phyloP scores from a whole-genome alignment of 78 protist species.

The Guillardia theta region DNA sequence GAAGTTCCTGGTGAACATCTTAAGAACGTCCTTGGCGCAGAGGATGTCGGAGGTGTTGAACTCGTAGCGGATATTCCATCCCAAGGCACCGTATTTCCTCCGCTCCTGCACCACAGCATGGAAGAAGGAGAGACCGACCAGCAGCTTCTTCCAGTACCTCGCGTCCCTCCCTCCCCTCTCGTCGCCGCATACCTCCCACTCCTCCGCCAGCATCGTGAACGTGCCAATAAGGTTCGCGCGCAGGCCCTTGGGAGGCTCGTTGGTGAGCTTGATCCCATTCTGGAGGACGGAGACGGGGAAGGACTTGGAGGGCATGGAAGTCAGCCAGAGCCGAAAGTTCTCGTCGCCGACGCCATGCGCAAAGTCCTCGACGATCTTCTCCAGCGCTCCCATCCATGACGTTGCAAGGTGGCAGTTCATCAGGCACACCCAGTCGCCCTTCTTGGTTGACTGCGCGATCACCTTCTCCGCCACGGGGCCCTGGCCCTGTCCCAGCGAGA shows the following conservation, averaged over 20 bases:
- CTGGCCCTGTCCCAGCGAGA: conserved; percentile 89
- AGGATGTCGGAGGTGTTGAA: conserved; percentile 35
- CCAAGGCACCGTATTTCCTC: conserved; percentile 65
- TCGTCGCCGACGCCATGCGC: background rate
- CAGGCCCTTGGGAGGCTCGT: conserved; percentile 86
- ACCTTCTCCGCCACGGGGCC: conserved; percentile 59
- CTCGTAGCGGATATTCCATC: conserved; percentile 64
- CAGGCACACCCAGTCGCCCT: conserved; percentile 75
- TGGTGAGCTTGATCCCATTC: conserved; percentile 74
- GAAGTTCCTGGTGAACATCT: background rate
- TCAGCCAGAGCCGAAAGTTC: conserved; percentile 71
- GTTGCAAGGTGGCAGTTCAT: conserved; percentile 85
- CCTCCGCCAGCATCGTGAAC: background rate
- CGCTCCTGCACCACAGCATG: conserved; percentile 72
- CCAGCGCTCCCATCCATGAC: conserved; percentile 83
- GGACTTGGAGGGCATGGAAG: conserved; percentile 61
- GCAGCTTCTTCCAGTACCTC: conserved; percentile 44
- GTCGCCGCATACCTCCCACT: background rate
- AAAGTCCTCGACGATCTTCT: conserved; percentile 31
- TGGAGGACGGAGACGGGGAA: conserved; percentile 86
- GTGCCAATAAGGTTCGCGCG: conserved; percentile 65
- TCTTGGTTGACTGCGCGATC: conserved; percentile 36
- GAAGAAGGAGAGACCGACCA: conserved; percentile 65
- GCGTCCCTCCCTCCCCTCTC: background rate
- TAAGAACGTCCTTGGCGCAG: conserved; percentile 17